Evolutionary conservation across 768 basidiomycete species (phyloP).

Genomic region (Kwoniella europaea): DNA sequence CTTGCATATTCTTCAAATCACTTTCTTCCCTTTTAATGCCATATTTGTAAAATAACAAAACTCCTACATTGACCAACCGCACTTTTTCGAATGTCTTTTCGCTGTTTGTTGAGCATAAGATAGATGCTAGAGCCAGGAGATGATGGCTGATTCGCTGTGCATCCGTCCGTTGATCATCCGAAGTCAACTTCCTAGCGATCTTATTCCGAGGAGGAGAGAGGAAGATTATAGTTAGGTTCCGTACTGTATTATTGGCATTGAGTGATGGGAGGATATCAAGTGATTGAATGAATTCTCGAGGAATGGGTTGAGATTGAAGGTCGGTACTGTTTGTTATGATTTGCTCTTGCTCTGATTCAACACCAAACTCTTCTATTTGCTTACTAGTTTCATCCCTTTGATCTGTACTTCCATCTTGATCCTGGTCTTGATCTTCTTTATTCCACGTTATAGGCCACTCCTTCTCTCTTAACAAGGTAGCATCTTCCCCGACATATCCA

Average conservation of each 20-base stretch:
- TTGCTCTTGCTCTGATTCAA: background rate
- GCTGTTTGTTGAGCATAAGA: background rate
- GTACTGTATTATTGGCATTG: background rate
- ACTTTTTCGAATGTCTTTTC: background rate
- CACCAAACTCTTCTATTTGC: background rate
- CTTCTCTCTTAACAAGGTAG: background rate
- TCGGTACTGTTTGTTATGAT: background rate
- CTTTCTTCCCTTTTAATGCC: background rate
- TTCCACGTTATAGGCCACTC: background rate
- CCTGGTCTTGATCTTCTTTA: no score
- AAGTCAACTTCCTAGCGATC: background rate
- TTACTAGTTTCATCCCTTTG: no score
- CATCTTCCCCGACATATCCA: slow-evolving; percentile 1
- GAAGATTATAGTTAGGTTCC: slow-evolving; percentile 1
- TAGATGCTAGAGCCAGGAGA: background rate
- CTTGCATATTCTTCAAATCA: background rate
- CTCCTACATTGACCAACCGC: slow-evolving; percentile 4
- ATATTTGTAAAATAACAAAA: slow-evolving; percentile 1
- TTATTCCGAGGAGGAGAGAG: background rate
- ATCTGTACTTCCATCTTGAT: no score
- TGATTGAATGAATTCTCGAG: background rate
- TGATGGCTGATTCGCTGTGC: background rate
- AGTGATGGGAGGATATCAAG: slow-evolving; percentile 1
- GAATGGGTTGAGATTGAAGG: background rate
- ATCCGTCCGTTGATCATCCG: background rate